phyloP scores from a whole-genome alignment of 1,284 basidiomycete species.

The Apiotrichum gracile region DNA sequence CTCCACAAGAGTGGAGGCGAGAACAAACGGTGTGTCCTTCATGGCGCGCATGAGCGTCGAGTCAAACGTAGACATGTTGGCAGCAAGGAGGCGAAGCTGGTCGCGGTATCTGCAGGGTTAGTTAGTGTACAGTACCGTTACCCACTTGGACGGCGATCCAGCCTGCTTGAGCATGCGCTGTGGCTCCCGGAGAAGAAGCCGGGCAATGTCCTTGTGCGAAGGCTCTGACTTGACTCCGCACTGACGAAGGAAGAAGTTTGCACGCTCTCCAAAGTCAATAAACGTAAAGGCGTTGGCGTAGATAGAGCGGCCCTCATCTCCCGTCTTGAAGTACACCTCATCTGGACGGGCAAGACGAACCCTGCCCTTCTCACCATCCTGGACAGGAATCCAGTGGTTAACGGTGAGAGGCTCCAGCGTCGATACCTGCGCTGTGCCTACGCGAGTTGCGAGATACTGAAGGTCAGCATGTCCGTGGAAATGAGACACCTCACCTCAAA shows the following conservation, averaged over 20 bases:
- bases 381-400: conserved; percentile 48
- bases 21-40: conserved; percentile 64
- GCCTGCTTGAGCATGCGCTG: conserved; percentile 39
- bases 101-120: conserved; percentile 66
- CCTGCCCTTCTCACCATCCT: conserved; percentile 16
- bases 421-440: conserved; percentile 50
- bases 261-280: conserved; percentile 78
- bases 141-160: conserved; percentile 40
- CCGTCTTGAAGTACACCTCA: conserved; percentile 39
- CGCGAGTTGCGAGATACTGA: conserved; percentile 61
- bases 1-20: conserved; percentile 59
- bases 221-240: conserved; percentile 87
- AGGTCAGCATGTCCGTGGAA: not conserved
- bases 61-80: conserved; percentile 63
- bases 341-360: conserved; percentile 25
- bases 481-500: conserved; percentile 54
- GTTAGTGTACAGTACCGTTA: not conserved
- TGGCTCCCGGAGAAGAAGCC: conserved; percentile 35
- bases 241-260: conserved; percentile 75
- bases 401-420: conserved; percentile 39
- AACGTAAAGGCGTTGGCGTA: conserved; percentile 61
- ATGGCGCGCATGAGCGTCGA: conserved; percentile 57
- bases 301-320: conserved; percentile 20
- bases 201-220: conserved; percentile 49
- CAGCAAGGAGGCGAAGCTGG: conserved; percentile 77